Percentiles rank a stretch among this genome's conserved stretches.
phyloP scores from a whole-genome alignment of 2,329 filamentous ascomycete genomes.

The Bipolaris sorokiniana region DNA sequence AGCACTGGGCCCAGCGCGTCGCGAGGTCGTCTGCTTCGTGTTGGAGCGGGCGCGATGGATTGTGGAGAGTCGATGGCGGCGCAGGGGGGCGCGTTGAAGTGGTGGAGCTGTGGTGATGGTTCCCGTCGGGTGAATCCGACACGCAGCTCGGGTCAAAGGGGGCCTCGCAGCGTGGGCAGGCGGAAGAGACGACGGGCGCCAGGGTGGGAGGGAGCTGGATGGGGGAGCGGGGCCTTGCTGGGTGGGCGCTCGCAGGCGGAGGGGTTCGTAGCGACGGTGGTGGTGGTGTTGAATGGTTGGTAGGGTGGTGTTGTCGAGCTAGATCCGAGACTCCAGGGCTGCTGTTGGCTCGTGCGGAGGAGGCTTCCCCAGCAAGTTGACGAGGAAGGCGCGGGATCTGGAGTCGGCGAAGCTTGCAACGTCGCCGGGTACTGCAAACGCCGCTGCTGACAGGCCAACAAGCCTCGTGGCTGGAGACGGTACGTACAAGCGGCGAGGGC shows the following conservation, averaged over 20 bases:
- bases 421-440: background rate
- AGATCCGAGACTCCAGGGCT: slow-evolving; percentile 17
- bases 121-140: slow-evolving; percentile 29
- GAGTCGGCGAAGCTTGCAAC: slow-evolving; percentile 10
- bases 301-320: slow-evolving; percentile 16
- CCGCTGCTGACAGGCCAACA: background rate
- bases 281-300: slow-evolving; percentile 17
- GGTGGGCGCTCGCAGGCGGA: background rate
- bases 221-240: slow-evolving; percentile 11
- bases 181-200: slow-evolving; percentile 16
- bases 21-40: slow-evolving; percentile 23
- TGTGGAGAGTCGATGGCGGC: slow-evolving; percentile 25
- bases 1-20: slow-evolving; percentile 41
- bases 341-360: slow-evolving; percentile 16
- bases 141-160: slow-evolving; percentile 27
- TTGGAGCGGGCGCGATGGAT: slow-evolving; percentile 26
- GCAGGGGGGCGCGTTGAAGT: slow-evolving; percentile 27
- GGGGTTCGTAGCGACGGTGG: slow-evolving; percentile 12
- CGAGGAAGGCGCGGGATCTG: slow-evolving; percentile 18
- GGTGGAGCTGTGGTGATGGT: slow-evolving; percentile 25
- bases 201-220: slow-evolving; percentile 16
- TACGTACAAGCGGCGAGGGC: background rate
- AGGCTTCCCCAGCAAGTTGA: slow-evolving; percentile 17
- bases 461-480: background rate
- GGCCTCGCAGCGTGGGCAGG: slow-evolving; percentile 19